These are phyloP conservation scores for Boechera stricta DNA, from an alignment of 345 rosid species.

Conservation along the genomic window DNA sequence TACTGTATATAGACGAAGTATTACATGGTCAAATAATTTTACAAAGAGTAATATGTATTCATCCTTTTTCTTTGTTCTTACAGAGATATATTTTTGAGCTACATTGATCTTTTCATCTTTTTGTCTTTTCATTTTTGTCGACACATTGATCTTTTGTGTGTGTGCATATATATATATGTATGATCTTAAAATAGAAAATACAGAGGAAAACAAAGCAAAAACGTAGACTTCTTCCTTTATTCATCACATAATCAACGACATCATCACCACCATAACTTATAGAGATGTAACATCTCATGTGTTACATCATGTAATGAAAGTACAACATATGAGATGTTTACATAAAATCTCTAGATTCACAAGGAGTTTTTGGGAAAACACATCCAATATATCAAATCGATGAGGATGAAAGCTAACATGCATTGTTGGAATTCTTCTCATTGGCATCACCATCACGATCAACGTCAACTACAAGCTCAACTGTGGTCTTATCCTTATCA, in stretches of 20 bases:
- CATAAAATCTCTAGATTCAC: background rate
- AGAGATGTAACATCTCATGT: background rate
- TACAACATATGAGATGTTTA: slow-evolving; percentile 17
- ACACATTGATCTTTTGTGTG: background rate
- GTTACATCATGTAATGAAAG: slow-evolving; percentile 13
- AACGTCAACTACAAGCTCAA: slow-evolving; percentile 41
- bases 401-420: slow-evolving; percentile 29
- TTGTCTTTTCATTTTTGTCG: background rate
- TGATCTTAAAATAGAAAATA: background rate
- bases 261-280: background rate
- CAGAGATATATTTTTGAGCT: too few relatives aligned
- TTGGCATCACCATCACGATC: slow-evolving; percentile 32
- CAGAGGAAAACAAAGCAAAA: background rate
- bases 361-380: background rate
- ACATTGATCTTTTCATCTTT: too few relatives aligned
- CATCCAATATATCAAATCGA: background rate
- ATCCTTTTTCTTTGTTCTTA: too few relatives aligned
- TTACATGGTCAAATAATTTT: background rate
- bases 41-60: background rate
- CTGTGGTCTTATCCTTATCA: slow-evolving; percentile 40
- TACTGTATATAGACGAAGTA: background rate
- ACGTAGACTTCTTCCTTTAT: background rate
- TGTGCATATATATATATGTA: background rate
- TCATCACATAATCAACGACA: slow-evolving; percentile 11
- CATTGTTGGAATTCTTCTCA: slow-evolving; percentile 40